Conservation (phyloP, 208 protist genomes). For the Eutreptiella sp. region DNA sequence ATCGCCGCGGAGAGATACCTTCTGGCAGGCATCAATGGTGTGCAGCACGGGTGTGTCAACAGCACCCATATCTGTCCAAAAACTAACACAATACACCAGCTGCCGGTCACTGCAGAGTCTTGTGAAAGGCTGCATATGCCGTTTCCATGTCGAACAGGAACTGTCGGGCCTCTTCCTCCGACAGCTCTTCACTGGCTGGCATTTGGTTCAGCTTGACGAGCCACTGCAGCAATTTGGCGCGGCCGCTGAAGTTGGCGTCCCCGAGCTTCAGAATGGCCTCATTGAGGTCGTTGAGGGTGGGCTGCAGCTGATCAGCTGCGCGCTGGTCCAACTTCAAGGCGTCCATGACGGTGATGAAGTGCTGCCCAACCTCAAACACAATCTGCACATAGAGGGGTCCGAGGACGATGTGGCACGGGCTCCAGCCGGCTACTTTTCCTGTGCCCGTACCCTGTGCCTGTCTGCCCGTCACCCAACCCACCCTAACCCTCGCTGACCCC, state of each 20-base stretch:
- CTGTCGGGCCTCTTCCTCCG: slow-evolving; percentile 62
- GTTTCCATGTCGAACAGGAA: slow-evolving; percentile 81
- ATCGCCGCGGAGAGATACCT: too few relatives aligned
- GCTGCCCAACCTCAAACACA: slow-evolving; percentile 74
- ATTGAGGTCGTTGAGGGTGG: slow-evolving; percentile 75
- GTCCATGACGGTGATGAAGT: slow-evolving; percentile 88
- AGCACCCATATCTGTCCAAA: too few relatives aligned
- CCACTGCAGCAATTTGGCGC: slow-evolving; percentile 49
- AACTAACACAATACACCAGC: too few relatives aligned
- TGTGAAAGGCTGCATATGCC: slow-evolving; percentile 64
- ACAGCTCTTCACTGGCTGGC: slow-evolving; percentile 77
- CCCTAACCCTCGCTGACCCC: background rate
- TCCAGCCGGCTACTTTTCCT: slow-evolving; percentile 42
- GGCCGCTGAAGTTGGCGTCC: slow-evolving; percentile 19
- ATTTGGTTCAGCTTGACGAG: slow-evolving; percentile 67
- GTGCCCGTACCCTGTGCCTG: slow-evolving; percentile 2
- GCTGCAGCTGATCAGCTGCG: slow-evolving; percentile 79
- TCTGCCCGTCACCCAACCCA: background rate
- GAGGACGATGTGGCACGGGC: slow-evolving; percentile 45
- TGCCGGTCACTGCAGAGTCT: slow-evolving; percentile 52
- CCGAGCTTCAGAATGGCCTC: slow-evolving; percentile 39
- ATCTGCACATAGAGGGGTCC: slow-evolving; percentile 52
- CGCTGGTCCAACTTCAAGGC: slow-evolving; percentile 74
- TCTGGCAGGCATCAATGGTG: too few relatives aligned
- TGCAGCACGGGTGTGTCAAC: too few relatives aligned